Percentiles rank a stretch among this genome's conserved stretches.
phyloP scores from a whole-genome alignment of 148 eudicot species.

The Vaccinium macrocarpon region DNA sequence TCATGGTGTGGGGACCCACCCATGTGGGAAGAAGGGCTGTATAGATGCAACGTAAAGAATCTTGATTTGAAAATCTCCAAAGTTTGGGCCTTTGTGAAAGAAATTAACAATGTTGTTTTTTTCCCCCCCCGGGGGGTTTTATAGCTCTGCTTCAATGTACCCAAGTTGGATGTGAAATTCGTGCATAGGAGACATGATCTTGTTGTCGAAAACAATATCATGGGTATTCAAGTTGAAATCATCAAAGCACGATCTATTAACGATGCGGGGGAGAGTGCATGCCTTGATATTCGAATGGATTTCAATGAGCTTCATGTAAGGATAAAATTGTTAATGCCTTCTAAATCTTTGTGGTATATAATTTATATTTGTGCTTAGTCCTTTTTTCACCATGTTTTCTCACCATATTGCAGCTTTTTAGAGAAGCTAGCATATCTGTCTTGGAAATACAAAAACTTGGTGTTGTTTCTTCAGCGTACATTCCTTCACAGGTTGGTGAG shows the following conservation, averaged over 20 bases:
- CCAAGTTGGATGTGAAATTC: conserved; percentile 69
- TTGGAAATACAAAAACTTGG: conserved; percentile 82
- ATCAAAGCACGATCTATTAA: conserved; percentile 65
- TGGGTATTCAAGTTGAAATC: conserved; percentile 81
- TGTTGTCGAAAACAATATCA: conserved; percentile 68
- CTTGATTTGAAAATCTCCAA: neutral
- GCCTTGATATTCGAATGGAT: conserved; percentile 81
- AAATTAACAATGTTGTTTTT: neutral
- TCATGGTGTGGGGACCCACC: neutral
- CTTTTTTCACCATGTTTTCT: conserved; percentile 11
- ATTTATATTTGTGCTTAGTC: neutral
- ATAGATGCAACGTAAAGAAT: neutral
- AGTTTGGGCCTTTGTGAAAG: neutral
- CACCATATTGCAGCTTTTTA: conserved; percentile 53
- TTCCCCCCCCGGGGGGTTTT: neutral
- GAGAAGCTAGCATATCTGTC: conserved; percentile 70
- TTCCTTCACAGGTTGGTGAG: conserved; percentile 76
- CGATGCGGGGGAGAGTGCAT: conserved; percentile 82
- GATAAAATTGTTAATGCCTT: conserved; percentile 4
- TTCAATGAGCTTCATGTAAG: conserved; percentile 93
- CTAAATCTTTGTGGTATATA: conserved; percentile 1
- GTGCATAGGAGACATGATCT: conserved; percentile 58
- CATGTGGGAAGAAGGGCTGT: neutral
- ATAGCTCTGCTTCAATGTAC: conserved; percentile 66
- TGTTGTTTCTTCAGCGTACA: conserved; percentile 67